phyloP scores from a whole-genome alignment of 768 basidiomycete species.

The Dioszegia hungarica region DNA sequence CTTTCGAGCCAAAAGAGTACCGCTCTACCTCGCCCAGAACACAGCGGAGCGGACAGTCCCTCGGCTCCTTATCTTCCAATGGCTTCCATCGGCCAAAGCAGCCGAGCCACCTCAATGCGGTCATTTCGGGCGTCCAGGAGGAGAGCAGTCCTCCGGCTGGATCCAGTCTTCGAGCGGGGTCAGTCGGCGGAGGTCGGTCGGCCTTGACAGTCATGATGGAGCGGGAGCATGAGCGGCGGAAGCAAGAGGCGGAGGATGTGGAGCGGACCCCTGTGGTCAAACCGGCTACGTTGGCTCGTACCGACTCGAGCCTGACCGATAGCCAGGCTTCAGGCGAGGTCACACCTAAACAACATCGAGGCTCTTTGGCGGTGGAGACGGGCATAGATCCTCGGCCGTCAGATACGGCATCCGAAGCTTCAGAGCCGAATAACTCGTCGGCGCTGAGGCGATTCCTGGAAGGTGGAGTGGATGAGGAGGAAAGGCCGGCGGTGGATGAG shows the following conservation, averaged over 20 bases:
- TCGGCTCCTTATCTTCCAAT: background rate
- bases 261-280: background rate
- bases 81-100: slow-evolving; percentile 16
- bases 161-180: background rate
- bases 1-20: too few relatives aligned
- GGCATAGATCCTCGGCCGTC: background rate
- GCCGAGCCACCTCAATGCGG: slow-evolving; percentile 32
- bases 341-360: slow-evolving; percentile 17
- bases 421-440: slow-evolving; percentile 12
- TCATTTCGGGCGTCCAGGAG: background rate
- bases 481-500: slow-evolving; percentile 21
- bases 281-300: background rate
- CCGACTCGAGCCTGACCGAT: background rate
- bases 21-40: slow-evolving; percentile 8
- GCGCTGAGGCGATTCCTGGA: slow-evolving; percentile 30
- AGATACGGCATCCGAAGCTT: background rate
- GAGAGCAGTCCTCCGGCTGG: slow-evolving; percentile 7
- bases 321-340: slow-evolving; percentile 12
- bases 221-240: slow-evolving; percentile 19
- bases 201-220: slow-evolving; percentile 44
- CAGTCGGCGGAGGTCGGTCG: slow-evolving; percentile 14
- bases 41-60: background rate
- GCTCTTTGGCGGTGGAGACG: slow-evolving; percentile 9
- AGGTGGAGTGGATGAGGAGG: slow-evolving; percentile 14
- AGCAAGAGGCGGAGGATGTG: background rate